Conservation (phyloP, 2,329 filamentous ascomycete genomes). For the Cytospora paraplurivora region DNA sequence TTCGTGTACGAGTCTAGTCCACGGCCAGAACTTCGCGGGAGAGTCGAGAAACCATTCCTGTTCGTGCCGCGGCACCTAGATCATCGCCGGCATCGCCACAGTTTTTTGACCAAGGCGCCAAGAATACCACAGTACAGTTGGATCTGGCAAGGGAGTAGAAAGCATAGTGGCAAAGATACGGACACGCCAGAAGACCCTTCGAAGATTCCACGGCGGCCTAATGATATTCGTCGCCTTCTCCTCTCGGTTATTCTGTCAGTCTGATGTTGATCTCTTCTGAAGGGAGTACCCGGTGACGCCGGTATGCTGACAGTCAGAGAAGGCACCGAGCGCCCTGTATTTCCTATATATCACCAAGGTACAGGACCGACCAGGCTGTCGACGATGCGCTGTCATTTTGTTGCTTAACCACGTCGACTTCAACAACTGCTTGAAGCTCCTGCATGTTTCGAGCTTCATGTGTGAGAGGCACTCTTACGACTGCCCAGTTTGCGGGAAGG, state of each 20-base stretch:
- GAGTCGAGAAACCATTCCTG: not conserved
- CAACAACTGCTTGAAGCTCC: constrained; percentile 27
- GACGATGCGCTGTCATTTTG: constrained; percentile 17
- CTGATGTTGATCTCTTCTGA: constrained; percentile 2
- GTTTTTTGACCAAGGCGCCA: constrained; percentile 10
- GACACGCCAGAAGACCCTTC: not conserved
- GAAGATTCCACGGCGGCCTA: not conserved
- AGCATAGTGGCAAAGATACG: constrained; percentile 22
- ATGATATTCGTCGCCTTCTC: constrained; percentile 14
- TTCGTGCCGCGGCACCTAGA: not conserved
- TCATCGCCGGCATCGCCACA: constrained; percentile 14
- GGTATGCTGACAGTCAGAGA: constrained; percentile 21
- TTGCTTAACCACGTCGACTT: constrained; percentile 14
- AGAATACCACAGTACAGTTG: not conserved
- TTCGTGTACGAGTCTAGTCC: not conserved
- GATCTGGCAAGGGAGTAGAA: constrained; percentile 10
- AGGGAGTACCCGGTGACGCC: constrained; percentile 11
- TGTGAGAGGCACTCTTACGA: constrained; percentile 59
- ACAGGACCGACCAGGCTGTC: constrained; percentile 1
- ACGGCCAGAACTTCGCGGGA: not conserved
- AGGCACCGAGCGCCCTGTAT: constrained; percentile 1
- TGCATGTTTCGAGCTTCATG: constrained; percentile 48
- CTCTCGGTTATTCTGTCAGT: constrained; percentile 23
- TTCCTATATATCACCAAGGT: constrained; percentile 6
- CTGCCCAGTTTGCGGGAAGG: constrained; percentile 62